Evolutionary conservation across 768 basidiomycete genomes (phyloP).

Genomic region (Candolleomyces efflorescens): DNA sequence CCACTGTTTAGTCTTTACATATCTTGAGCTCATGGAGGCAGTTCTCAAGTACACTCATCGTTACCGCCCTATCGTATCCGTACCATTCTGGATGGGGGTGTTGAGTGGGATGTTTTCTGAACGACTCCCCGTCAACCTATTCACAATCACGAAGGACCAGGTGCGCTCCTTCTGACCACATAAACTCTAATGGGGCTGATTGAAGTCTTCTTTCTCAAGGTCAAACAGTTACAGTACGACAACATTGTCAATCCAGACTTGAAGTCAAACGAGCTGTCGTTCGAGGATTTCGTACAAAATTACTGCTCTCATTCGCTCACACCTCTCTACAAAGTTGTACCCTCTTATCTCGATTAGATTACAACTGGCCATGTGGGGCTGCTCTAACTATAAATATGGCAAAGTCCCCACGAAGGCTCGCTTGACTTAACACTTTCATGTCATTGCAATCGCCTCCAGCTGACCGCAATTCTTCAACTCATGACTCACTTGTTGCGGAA

Average conservation of each 20-base stretch:
- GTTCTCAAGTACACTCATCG: constrained; percentile 52
- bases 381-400: no score
- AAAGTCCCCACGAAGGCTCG: no score
- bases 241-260: constrained; percentile 42
- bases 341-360: constrained; percentile 39
- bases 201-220: constrained; percentile 37
- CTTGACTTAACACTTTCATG: no score
- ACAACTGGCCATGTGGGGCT: background rate
- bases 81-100: constrained; percentile 60
- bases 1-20: constrained; percentile 53
- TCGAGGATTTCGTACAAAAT: constrained; percentile 35
- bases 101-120: constrained; percentile 66
- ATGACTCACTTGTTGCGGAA: background rate
- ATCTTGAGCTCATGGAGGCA: constrained; percentile 61
- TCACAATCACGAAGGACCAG: constrained; percentile 69
- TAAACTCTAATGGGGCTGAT: background rate
- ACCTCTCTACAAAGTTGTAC: constrained; percentile 50
- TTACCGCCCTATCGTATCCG: constrained; percentile 52
- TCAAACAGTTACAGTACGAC: constrained; percentile 58
- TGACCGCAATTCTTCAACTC: background rate
- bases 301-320: constrained; percentile 35
- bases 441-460: no score
- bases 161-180: constrained; percentile 26
- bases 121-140: constrained; percentile 55
- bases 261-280: constrained; percentile 25